These are phyloP conservation scores for Yarrowia osloensis DNA, from an alignment of 805 yeast genomes.

Conservation along the genomic window DNA sequence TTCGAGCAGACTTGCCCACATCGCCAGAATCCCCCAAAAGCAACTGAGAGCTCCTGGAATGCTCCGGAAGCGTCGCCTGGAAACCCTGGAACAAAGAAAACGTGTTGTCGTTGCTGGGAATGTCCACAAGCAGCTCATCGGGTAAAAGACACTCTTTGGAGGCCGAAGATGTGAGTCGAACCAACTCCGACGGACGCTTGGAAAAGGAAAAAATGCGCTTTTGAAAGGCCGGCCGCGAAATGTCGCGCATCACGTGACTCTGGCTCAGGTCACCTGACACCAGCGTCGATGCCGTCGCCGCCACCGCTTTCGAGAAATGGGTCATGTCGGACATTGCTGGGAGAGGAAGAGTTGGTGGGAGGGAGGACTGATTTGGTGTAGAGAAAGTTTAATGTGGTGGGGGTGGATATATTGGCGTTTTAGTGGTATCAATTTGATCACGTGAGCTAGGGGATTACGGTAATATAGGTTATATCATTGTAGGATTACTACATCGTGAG, in stretches of 20 bases:
- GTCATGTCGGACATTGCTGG: slow-evolving; percentile 40
- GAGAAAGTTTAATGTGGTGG: background rate
- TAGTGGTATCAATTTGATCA: background rate
- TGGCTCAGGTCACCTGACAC: slow-evolving; percentile 44
- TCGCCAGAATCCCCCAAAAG: slow-evolving; percentile 35
- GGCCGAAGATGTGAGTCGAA: slow-evolving; percentile 43
- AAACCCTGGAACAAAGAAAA: slow-evolving; percentile 72
- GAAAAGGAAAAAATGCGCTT: slow-evolving; percentile 44
- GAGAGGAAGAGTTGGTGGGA: background rate
- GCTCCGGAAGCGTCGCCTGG: slow-evolving; percentile 48
- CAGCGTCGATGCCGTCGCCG: slow-evolving; percentile 45
- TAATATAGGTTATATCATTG: background rate
- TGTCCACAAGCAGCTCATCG: slow-evolving; percentile 59
- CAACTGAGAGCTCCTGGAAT: slow-evolving; percentile 18
- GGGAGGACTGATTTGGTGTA: background rate
- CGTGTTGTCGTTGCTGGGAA: slow-evolving; percentile 47
- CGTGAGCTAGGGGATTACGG: background rate
- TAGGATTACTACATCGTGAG: background rate
- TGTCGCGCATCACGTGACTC: slow-evolving; percentile 51
- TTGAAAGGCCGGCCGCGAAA: slow-evolving; percentile 47
- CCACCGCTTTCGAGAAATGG: slow-evolving; percentile 45
- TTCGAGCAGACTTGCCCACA: slow-evolving; percentile 38
- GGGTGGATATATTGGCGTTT: background rate
- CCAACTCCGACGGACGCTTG: slow-evolving; percentile 43
- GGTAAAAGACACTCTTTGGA: slow-evolving; percentile 54